These are phyloP conservation scores for Phytophthora uliginosa DNA, from an alignment of 352 stramenopile species.

Conservation along the genomic window DNA sequence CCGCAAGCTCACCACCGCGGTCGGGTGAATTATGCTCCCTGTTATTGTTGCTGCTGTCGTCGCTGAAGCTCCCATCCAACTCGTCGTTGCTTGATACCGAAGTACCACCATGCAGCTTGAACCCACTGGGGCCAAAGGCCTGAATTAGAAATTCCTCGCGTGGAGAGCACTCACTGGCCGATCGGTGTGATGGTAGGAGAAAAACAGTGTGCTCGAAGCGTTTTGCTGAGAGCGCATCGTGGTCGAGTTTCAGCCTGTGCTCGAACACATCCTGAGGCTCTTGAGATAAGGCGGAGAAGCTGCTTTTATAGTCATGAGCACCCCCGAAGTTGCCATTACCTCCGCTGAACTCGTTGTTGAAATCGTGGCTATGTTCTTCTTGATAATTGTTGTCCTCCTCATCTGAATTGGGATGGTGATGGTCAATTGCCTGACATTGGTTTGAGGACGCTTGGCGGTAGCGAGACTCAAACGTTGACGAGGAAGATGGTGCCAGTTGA, in stretches of 20 bases:
- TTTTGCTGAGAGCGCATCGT: constrained; percentile 24
- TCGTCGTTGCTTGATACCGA: constrained; percentile 40
- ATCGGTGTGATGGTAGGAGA: constrained; percentile 32
- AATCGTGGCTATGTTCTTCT: constrained; percentile 29
- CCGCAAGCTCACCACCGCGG: constrained; percentile 13
- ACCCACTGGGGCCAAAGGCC: constrained; percentile 66
- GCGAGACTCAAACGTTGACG: constrained; percentile 27
- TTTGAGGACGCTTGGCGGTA: constrained; percentile 25
- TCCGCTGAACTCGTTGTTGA: constrained; percentile 27
- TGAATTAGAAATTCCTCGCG: constrained; percentile 80
- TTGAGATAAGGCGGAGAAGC: constrained; percentile 17
- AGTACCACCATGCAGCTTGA: constrained; percentile 50
- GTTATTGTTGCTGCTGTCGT: constrained; percentile 41
- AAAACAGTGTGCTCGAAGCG: constrained; percentile 33
- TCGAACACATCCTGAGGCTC: constrained; percentile 36
- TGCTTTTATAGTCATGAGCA: constrained; percentile 22
- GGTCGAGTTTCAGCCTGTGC: constrained; percentile 27
- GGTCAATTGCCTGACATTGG: constrained; percentile 19
- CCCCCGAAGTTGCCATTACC: constrained; percentile 6
- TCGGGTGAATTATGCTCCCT: constrained; percentile 25
- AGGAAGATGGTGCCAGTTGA: constrained; percentile 17
- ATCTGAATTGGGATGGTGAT: constrained; percentile 21
- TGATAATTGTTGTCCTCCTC: constrained; percentile 39
- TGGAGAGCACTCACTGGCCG: constrained; percentile 57
- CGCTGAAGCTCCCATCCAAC: constrained; percentile 38